Evolutionary conservation across 1,139 yeast genomes (phyloP), one percentile per base, ranked within the genome.

Genomic region (Suhomyces yuchorum): DNA sequence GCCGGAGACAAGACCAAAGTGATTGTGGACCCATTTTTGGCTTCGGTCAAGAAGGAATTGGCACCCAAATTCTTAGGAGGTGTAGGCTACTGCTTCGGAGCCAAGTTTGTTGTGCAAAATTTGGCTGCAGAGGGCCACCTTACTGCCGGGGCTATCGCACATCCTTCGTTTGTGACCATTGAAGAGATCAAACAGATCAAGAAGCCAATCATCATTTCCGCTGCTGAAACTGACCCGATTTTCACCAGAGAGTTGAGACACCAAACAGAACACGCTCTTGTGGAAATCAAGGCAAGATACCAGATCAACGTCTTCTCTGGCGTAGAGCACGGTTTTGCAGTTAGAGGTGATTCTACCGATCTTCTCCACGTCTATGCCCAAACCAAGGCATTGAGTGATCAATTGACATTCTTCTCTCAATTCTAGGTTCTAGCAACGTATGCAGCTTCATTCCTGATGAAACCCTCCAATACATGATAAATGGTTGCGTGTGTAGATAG

Each of bases 81-180:
- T 17, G 69, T 86, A 47, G 97, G 97, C 17, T 84, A 88, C 74
- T 91, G 97, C 70, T 90, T 76, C 57, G 97, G 97, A 59, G 96
- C 91, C 44, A 85, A 84, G 65, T 83, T 71, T 55, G 82, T 78
- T 24, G 61, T 85, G 42, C 81, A 77, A 50, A 76, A 84, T 48
- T 67, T 85, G 44, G 68, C 79, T 2, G 65, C 66, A 15, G 70
- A 61, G 22, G 85, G 84, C 19, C 56, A 67, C 22, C 65, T 81
- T 24, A 78, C 82, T 51, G 86, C 76, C 28, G 90, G 80, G 56
- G 95, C 92, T 8, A 65, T 80, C 50, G 93, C 92, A 12, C 97
- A 91, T 65, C 97, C 97, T 11, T 84, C 95, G 1, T 75, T 84
- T 51, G 84, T 87, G 30, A 50, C 76, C 8, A 75, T 78, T 26